Conservation (phyloP, 306 rosid species). For the Cicer bijugum region DNA sequence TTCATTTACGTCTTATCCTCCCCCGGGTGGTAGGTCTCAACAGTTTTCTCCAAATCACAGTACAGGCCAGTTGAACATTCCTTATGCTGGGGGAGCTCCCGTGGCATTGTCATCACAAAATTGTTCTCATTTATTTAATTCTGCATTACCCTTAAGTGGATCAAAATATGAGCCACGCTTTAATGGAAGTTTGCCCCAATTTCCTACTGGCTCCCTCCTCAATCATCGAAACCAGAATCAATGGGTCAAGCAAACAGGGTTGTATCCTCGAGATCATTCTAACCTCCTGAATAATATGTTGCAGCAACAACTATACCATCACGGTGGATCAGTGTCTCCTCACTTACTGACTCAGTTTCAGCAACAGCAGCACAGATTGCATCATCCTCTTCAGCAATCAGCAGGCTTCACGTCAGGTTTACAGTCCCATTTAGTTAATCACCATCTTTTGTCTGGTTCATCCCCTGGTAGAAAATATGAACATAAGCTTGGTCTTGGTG, state of each 20-base stretch:
- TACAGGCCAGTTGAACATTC: conserved; percentile 47
- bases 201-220: conserved; percentile 49
- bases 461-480: conserved; percentile 49
- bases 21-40: conserved; percentile 58
- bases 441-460: conserved; percentile 46
- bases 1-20: conserved; percentile 63
- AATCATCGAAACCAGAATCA: conserved; percentile 54
- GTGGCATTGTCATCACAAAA: conserved; percentile 51
- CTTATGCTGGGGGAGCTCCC: conserved; percentile 54
- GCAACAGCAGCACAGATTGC: conserved; percentile 60
- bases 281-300: conserved; percentile 66
- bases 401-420: conserved; percentile 53
- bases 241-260: conserved; percentile 56
- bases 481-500: conserved; percentile 47
- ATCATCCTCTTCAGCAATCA: conserved; percentile 49
- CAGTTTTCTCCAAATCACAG: conserved; percentile 53
- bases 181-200: conserved; percentile 50
- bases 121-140: conserved; percentile 51
- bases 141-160: conserved; percentile 50
- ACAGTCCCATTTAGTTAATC: conserved; percentile 56
- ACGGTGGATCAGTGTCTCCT: conserved; percentile 50
- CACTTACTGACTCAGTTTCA: conserved; percentile 58
- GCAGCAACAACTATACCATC: conserved; percentile 84
- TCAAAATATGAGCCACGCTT: conserved; percentile 51
- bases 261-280: conserved; percentile 65